Percentiles rank a stretch among this genome's conserved stretches.
Conservation (phyloP, 257 asterid genomes). For the Craterostigma plantagineum region DNA sequence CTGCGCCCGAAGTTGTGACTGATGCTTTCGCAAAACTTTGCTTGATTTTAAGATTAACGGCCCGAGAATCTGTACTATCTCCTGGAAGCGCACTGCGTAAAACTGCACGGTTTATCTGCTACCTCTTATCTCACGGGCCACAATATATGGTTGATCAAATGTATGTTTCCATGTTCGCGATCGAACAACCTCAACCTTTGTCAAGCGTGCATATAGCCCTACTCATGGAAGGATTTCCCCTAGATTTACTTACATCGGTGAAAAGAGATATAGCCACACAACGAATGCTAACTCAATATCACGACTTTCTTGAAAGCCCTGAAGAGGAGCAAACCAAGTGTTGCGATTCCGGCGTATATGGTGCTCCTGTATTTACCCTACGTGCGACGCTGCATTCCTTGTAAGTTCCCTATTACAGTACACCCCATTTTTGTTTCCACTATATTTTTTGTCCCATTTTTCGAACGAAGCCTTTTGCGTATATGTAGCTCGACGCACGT, state of each 20-base stretch:
- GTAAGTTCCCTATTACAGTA: conserved; percentile 55
- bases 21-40: conserved; percentile 43
- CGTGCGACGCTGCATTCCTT: conserved; percentile 59
- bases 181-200: conserved; percentile 20
- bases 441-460: background rate
- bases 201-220: conserved; percentile 34
- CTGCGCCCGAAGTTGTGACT: conserved; percentile 32
- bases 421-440: background rate
- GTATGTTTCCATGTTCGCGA: conserved; percentile 32
- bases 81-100: conserved; percentile 46
- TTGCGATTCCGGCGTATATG: conserved; percentile 28
- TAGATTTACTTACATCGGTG: conserved; percentile 50
- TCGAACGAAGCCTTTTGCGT: background rate
- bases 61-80: conserved; percentile 30
- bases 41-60: conserved; percentile 29
- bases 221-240: conserved; percentile 81
- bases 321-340: conserved; percentile 22
- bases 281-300: conserved; percentile 48
- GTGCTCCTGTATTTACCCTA: conserved; percentile 69
- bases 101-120: conserved; percentile 54
- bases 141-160: conserved; percentile 45
- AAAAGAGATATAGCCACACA: conserved; percentile 47
- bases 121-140: conserved; percentile 37
- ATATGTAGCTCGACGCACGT: conserved; percentile 53
- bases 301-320: conserved; percentile 44